A percentile compares a stretch with the other conserved stretches of the same genome.
Evolutionary conservation across 2,329 filamentous ascomycete genomes (phyloP).

Genomic region (Alternaria sp.): DNA sequence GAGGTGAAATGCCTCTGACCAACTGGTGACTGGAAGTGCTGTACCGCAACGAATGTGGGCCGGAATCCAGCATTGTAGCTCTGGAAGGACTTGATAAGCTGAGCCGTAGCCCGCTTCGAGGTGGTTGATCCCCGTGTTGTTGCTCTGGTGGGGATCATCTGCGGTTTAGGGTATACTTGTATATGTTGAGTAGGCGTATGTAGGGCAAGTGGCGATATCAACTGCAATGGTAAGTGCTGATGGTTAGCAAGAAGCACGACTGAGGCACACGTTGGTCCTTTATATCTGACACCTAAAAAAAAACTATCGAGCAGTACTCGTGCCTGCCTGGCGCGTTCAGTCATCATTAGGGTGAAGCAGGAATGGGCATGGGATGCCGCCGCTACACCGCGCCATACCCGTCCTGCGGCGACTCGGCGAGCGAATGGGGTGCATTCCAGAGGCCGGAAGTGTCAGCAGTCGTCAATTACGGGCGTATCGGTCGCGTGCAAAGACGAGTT

Average conservation of each 20-base stretch:
- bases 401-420: constrained; percentile 7
- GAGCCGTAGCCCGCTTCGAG: constrained; percentile 47
- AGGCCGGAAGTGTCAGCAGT: constrained; percentile 4
- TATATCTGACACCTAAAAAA: constrained; percentile 35
- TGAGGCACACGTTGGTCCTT: constrained; percentile 28
- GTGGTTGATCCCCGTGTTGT: constrained; percentile 35
- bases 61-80: constrained; percentile 36
- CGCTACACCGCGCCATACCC: constrained; percentile 17
- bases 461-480: constrained; percentile 6
- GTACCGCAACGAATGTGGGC: constrained; percentile 42
- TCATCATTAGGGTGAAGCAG: constrained; percentile 35
- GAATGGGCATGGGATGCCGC: constrained; percentile 12
- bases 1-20: constrained; percentile 52
- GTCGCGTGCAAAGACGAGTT: constrained; percentile 25
- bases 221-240: constrained; percentile 14
- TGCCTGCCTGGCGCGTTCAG: constrained; percentile 12
- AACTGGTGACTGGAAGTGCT: constrained; percentile 29
- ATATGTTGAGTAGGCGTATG: constrained; percentile 4
- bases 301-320: constrained; percentile 8
- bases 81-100: constrained; percentile 48
- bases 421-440: constrained; percentile 8
- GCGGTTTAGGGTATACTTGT: constrained; percentile 13
- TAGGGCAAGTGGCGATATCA: not conserved
- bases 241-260: constrained; percentile 24
- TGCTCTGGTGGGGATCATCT: constrained; percentile 39